Percentiles rank a stretch among this genome's conserved stretches.
Conservation (phyloP, 2,329 filamentous ascomycete species). For the Zarea fungicola region DNA sequence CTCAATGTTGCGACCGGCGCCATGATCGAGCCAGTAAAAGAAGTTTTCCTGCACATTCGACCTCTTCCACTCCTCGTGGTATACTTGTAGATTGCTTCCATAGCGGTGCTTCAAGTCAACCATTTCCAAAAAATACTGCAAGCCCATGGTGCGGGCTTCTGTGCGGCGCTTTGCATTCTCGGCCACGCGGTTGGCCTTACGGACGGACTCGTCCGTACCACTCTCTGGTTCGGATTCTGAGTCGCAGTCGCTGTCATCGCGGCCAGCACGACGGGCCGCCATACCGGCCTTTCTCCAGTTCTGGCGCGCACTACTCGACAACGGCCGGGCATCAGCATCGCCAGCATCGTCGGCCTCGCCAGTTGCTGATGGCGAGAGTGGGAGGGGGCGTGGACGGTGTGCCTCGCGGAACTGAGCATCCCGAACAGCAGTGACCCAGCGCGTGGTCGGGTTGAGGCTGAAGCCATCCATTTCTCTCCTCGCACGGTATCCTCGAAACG, state of each 20-base stretch:
- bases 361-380: conserved; percentile 13
- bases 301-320: conserved; percentile 40
- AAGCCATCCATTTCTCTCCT: conserved; percentile 66
- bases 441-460: conserved; percentile 61
- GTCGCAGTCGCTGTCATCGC: conserved; percentile 49
- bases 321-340: not conserved
- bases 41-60: conserved; percentile 77
- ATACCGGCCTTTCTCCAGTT: conserved; percentile 73
- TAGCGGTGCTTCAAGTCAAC: conserved; percentile 83
- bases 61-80: conserved; percentile 80
- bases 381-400: conserved; percentile 38
- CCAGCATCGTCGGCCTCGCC: conserved; percentile 7
- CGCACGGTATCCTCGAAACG: conserved; percentile 71
- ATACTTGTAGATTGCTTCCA: conserved; percentile 73
- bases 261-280: conserved; percentile 67
- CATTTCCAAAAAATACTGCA: conserved; percentile 84
- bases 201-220: conserved; percentile 27
- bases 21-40: conserved; percentile 89
- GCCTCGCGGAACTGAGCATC: conserved; percentile 52
- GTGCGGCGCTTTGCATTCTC: conserved; percentile 54
- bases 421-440: conserved; percentile 64
- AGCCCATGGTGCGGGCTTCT: conserved; percentile 72
- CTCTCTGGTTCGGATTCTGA: conserved; percentile 34
- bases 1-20: conserved; percentile 66
- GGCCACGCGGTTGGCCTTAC: conserved; percentile 40